phyloP scores from a whole-genome alignment of 805 yeast genomes.

The Schwanniomyces pseudopolymorphus region DNA sequence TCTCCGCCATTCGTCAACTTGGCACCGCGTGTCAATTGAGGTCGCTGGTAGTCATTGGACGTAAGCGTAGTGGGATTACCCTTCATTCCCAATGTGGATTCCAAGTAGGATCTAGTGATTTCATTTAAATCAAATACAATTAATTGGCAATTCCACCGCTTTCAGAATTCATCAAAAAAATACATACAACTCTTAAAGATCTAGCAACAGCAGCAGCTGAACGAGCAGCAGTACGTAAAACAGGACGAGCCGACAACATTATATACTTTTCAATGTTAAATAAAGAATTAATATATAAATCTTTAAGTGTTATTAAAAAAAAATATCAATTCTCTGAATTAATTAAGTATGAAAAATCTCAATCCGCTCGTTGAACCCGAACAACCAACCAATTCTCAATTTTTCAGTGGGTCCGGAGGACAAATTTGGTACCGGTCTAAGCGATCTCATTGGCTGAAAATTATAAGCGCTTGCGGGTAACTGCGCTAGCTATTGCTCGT shows the following conservation, averaged over 20 bases:
- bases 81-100: not conserved
- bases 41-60: not conserved
- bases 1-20: not conserved
- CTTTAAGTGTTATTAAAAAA: conserved; percentile 8
- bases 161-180: conserved; percentile 3
- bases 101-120: not conserved
- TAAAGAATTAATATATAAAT: conserved; percentile 10
- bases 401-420: conserved; percentile 8
- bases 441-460: conserved; percentile 2
- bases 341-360: conserved; percentile 3
- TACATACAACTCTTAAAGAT: conserved; percentile 37
- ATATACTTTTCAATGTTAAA: conserved; percentile 10
- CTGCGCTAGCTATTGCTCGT: not conserved
- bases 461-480: not conserved
- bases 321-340: conserved; percentile 1
- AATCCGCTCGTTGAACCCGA: conserved; percentile 5
- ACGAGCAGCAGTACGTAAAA: conserved; percentile 82
- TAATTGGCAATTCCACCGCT: not conserved
- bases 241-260: conserved; percentile 85
- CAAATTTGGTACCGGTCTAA: not conserved
- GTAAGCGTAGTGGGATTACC: not conserved
- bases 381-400: conserved; percentile 9
- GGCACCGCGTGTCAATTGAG: not conserved
- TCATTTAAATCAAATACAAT: not conserved
- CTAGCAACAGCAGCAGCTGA: conserved; percentile 53